Evolutionary conservation across 306 rosid genomes (phyloP).

Genomic region (Mimosa pudica): DNA sequence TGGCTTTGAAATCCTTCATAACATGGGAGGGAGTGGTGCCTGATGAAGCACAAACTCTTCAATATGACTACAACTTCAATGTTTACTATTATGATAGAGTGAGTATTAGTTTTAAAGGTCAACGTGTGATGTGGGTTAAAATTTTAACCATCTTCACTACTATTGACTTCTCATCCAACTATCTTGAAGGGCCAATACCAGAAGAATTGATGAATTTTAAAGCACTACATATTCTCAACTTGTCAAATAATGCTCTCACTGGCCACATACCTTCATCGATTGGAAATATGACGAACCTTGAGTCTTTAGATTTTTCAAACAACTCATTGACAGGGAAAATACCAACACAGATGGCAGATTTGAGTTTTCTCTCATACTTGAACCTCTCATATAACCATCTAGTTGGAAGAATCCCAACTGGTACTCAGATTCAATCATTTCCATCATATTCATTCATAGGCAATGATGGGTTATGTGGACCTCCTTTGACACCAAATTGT

Average conservation of each 20-base stretch:
- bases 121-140: slow-evolving; percentile 32
- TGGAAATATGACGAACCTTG: slow-evolving; percentile 40
- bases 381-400: slow-evolving; percentile 46
- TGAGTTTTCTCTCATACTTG: slow-evolving; percentile 44
- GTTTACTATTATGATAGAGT: slow-evolving; percentile 50
- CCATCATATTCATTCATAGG: slow-evolving; percentile 19
- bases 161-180: slow-evolving; percentile 55
- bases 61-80: background rate
- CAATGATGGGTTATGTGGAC: slow-evolving; percentile 46
- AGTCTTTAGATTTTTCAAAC: slow-evolving; percentile 56
- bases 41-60: slow-evolving; percentile 12
- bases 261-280: slow-evolving; percentile 47
- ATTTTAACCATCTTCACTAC: slow-evolving; percentile 44
- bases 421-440: slow-evolving; percentile 47
- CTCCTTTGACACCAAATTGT: slow-evolving; percentile 36
- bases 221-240: slow-evolving; percentile 45
- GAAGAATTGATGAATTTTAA: slow-evolving; percentile 38
- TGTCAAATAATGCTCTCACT: slow-evolving; percentile 50
- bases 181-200: slow-evolving; percentile 51
- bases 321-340: slow-evolving; percentile 46
- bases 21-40: slow-evolving; percentile 49
- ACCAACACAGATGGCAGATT: slow-evolving; percentile 33
- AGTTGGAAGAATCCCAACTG: slow-evolving; percentile 39
- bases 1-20: slow-evolving; percentile 37
- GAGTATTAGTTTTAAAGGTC: slow-evolving; percentile 43